Conservation (phyloP, 2,329 filamentous ascomycete genomes). For the Bipolaris oryzae region DNA sequence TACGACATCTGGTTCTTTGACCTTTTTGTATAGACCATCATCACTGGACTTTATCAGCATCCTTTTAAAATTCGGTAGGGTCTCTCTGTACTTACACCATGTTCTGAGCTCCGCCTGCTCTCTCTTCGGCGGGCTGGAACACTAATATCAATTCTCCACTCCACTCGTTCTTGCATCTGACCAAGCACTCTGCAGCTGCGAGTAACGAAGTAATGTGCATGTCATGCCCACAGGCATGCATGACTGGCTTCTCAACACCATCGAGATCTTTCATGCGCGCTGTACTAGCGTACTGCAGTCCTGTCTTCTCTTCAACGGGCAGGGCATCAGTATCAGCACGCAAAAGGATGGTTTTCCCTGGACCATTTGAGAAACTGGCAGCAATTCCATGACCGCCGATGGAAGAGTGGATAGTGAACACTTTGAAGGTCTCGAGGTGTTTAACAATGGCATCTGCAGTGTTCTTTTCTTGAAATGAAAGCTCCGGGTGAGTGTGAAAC, state of each 20-base stretch:
- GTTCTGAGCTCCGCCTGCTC: conserved; percentile 64
- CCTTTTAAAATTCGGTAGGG: too few species aligned
- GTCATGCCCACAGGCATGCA: conserved; percentile 71
- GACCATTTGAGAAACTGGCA: conserved; percentile 62
- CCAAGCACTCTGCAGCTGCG: conserved; percentile 60
- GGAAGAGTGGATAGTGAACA: conserved; percentile 54
- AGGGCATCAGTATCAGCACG: conserved; percentile 69
- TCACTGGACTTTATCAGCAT: conserved; percentile 33
- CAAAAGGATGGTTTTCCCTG: conserved; percentile 61
- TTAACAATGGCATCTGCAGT: conserved; percentile 40
- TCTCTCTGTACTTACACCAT: conserved; percentile 54
- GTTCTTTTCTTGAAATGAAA: conserved; percentile 44
- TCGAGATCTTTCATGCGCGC: conserved; percentile 53
- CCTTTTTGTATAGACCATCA: conserved; percentile 61
- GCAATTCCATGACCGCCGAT: conserved; percentile 67
- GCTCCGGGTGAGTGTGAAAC: conserved; percentile 45
- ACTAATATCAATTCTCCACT: conserved; percentile 66
- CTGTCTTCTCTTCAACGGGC: conserved; percentile 63
- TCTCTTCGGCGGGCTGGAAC: conserved; percentile 73
- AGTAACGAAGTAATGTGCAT: conserved; percentile 67
- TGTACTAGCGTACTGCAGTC: conserved; percentile 61
- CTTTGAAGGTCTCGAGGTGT: conserved; percentile 35
- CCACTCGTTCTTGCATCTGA: conserved; percentile 57
- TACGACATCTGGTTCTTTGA: conserved; percentile 62
- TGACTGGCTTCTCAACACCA: conserved; percentile 61